These are phyloP conservation scores for Xylogone sp. DNA, from an alignment of 2,329 filamentous ascomycete genomes.

Conservation along the genomic window DNA sequence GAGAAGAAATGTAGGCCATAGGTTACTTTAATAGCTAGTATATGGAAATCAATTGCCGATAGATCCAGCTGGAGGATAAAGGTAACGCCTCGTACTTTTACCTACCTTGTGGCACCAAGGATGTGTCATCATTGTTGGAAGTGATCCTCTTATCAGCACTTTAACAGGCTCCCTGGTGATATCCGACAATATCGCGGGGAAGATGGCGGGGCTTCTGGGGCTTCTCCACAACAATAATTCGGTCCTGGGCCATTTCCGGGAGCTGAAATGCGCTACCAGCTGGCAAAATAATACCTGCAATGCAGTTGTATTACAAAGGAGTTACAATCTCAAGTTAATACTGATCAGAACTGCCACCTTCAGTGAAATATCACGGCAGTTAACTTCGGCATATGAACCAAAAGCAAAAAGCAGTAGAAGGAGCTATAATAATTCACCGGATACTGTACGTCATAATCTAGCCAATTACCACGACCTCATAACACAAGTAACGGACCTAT, in stretches of 20 bases:
- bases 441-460: background rate
- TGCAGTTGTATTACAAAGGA: background rate
- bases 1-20: too few relatives aligned
- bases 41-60: too few relatives aligned
- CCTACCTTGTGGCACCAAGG: too few relatives aligned
- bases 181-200: background rate
- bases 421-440: too few relatives aligned
- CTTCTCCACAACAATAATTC: background rate
- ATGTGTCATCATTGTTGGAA: too few relatives aligned
- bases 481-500: too few relatives aligned
- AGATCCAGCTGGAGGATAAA: too few relatives aligned
- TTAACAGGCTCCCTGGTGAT: background rate
- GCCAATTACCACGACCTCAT: background rate
- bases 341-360: background rate
- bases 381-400: background rate
- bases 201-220: background rate
- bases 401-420: too few relatives aligned
- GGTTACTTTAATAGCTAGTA: too few relatives aligned
- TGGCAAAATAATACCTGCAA: background rate
- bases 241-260: background rate
- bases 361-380: background rate
- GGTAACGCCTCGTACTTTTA: too few relatives aligned
- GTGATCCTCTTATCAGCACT: background rate
- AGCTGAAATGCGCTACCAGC: background rate
- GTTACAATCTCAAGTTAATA: background rate